Evolutionary conservation across 148 eudicot genomes (phyloP).

Genomic region (Vaccinium macrocarpon): DNA sequence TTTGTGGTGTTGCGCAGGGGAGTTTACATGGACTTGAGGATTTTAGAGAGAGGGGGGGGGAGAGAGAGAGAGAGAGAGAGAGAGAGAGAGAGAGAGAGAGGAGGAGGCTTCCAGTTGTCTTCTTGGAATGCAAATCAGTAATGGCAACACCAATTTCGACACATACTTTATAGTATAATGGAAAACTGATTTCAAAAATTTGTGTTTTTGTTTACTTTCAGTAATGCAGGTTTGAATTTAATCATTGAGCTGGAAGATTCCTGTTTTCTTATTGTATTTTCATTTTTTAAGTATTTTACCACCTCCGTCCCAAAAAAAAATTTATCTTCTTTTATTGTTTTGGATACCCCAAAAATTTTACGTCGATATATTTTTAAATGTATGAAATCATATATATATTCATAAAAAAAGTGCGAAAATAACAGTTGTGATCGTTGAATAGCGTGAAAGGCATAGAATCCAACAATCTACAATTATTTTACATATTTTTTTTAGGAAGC

Average conservation of each 20-base stretch:
- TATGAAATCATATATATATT: no score
- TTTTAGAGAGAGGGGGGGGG: not conserved
- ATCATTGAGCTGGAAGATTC: conserved; percentile 2
- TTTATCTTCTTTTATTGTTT: no score
- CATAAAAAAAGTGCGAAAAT: no score
- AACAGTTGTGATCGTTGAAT: no score
- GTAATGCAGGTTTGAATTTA: not conserved
- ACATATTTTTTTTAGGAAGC: no score
- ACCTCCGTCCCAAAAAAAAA: no score
- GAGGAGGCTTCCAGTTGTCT: not conserved
- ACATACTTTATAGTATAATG: not conserved
- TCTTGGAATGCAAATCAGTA: no score
- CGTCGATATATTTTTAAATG: no score
- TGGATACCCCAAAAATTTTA: no score
- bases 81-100: not conserved
- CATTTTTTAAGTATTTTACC: not conserved
- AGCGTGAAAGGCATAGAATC: no score
- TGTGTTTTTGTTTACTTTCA: not conserved
- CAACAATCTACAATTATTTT: no score
- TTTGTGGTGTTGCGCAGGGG: not conserved
- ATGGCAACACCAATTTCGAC: not conserved
- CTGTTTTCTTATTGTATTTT: not conserved
- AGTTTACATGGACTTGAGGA: not conserved
- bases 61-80: not conserved
- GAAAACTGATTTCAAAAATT: not conserved